A percentile compares a stretch with the other conserved stretches of the same genome.
These are phyloP conservation scores for Calocybe cyanea DNA, from an alignment of 768 basidiomycete species.

Conservation along the genomic window DNA sequence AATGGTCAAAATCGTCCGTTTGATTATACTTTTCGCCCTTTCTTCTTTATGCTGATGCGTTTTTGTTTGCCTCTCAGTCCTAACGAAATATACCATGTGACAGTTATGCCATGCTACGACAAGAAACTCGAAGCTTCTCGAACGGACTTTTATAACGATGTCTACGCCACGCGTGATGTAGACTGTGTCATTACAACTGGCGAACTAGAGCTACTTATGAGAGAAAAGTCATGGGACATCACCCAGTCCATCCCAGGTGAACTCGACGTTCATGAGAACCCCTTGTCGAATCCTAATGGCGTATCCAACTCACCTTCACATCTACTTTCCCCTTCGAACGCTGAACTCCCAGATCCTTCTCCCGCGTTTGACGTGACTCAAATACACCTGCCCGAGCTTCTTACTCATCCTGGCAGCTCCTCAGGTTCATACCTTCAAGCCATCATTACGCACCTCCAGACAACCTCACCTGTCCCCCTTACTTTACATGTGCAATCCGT, in stretches of 20 bases:
- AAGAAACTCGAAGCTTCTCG: conserved; percentile 98
- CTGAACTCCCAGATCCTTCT: neutral
- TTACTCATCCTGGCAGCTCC: conserved; percentile 77
- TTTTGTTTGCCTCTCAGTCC: conserved; percentile 48
- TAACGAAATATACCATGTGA: conserved; percentile 88
- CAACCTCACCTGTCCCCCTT: conserved; percentile 39
- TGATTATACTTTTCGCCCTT: neutral
- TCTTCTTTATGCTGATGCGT: conserved; percentile 1
- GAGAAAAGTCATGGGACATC: conserved; percentile 78
- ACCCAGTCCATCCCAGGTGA: conserved; percentile 53
- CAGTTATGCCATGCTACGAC: conserved; percentile 99
- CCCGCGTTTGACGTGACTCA: conserved; percentile 6
- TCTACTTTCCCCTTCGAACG: neutral
- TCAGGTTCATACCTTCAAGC: conserved; percentile 92
- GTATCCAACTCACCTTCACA: neutral
- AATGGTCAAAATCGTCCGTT: conserved; percentile 68
- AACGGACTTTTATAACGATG: conserved; percentile 83
- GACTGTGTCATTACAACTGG: conserved; percentile 98
- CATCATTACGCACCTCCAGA: conserved; percentile 55
- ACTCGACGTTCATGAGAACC: conserved; percentile 18
- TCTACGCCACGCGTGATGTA: conserved; percentile 84
- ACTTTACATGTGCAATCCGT: conserved; percentile 52
- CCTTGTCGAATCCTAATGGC: neutral
- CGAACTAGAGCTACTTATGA: conserved; percentile 83
- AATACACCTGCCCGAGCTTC: conserved; percentile 58